Percentiles rank a stretch among this genome's conserved stretches.
Evolutionary conservation across 768 basidiomycete species (phyloP).

Genomic region (Mycena haematopus): DNA sequence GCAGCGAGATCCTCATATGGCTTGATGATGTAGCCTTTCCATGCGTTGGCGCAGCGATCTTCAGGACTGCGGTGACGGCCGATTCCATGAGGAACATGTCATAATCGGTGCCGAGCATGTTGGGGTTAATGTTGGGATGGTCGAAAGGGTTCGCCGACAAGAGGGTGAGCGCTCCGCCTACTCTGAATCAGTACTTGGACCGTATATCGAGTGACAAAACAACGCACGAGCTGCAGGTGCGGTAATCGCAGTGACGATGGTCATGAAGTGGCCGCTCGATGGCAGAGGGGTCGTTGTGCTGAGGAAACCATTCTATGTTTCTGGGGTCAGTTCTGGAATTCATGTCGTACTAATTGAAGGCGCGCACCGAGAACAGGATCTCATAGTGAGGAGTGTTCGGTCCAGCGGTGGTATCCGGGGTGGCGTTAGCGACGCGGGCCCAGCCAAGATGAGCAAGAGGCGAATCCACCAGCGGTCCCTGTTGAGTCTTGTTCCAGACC

Average conservation of each 20-base stretch:
- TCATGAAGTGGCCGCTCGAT: slow-evolving; percentile 20
- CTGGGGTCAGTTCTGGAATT: background rate
- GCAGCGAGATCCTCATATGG: slow-evolving; percentile 28
- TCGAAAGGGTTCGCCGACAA: slow-evolving; percentile 36
- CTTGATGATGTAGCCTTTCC: slow-evolving; percentile 35
- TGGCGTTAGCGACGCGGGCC: slow-evolving; percentile 22
- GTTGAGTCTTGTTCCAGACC: slow-evolving; percentile 33
- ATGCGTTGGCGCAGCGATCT: slow-evolving; percentile 37
- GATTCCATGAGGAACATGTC: slow-evolving; percentile 38
- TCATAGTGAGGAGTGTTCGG: slow-evolving; percentile 35
- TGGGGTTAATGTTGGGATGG: slow-evolving; percentile 37
- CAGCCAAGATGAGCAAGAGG: slow-evolving; percentile 29
- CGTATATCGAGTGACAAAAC: too few species aligned
- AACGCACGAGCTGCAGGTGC: slow-evolving; percentile 26
- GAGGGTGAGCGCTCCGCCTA: slow-evolving; percentile 35
- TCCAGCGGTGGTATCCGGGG: slow-evolving; percentile 35
- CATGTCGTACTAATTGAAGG: background rate
- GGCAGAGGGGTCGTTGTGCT: slow-evolving; percentile 11
- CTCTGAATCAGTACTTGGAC: too few species aligned
- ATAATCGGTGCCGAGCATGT: slow-evolving; percentile 28
- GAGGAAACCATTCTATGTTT: slow-evolving; percentile 9
- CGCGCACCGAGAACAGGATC: slow-evolving; percentile 20
- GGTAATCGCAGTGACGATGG: slow-evolving; percentile 5
- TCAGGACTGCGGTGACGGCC: slow-evolving; percentile 32
- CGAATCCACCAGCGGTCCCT: slow-evolving; percentile 34